phyloP scores from a whole-genome alignment of 2,329 filamentous ascomycete species.

The Emmonsiellopsis sp. region DNA sequence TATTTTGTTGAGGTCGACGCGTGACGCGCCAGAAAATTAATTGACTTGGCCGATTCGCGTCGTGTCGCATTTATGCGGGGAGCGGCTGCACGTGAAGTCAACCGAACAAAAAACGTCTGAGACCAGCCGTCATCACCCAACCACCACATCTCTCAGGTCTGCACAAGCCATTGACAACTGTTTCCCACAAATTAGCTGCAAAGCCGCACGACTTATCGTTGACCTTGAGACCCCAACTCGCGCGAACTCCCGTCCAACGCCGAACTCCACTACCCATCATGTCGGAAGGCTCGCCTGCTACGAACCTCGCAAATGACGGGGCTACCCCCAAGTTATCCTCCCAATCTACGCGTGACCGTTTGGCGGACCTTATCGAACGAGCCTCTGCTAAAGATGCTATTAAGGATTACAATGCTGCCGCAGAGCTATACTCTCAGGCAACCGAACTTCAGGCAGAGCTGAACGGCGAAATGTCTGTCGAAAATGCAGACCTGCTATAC shows the following conservation, averaged over 20 bases:
- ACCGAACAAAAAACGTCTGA: neutral
- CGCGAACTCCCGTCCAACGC: neutral
- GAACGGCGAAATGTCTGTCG: constrained; percentile 82
- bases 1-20: neutral
- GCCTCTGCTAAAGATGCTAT: constrained; percentile 78
- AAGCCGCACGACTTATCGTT: neutral
- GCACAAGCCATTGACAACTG: neutral
- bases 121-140: neutral
- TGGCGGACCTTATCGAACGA: constrained; percentile 69
- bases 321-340: neutral
- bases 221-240: too few relatives aligned
- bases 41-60: neutral
- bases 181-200: neutral
- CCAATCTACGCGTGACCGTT: constrained; percentile 46
- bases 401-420: constrained; percentile 77
- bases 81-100: neutral
- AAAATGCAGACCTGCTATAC: constrained; percentile 90
- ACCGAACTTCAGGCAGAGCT: constrained; percentile 82
- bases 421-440: constrained; percentile 80
- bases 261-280: neutral
- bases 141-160: neutral
- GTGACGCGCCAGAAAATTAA: neutral
- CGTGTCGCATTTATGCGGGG: neutral
- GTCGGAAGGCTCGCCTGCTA: neutral
- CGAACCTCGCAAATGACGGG: neutral